Base-by-base conservation (phyloP, 352 stramenopile genomes). In the Phytophthora fragariaefolia region DNA sequence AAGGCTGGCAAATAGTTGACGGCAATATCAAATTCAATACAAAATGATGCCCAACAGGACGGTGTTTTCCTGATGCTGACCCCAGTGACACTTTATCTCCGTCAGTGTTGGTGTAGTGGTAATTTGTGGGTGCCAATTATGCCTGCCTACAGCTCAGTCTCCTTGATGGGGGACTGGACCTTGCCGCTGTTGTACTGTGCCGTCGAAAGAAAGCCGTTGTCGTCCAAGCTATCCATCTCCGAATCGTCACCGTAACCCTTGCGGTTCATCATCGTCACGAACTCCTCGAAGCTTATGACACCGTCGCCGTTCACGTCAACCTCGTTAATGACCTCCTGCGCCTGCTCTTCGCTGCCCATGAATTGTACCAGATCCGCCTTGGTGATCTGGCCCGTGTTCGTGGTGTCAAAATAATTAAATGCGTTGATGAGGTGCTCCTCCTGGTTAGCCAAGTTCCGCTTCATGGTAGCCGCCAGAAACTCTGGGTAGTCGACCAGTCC, bases 251-350 rank as follows among this genome's bases (percentile, higher is more conserved):
- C 84, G 56, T 89, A 91, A 56, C 84, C 84, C 78, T 92, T 90
- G 59, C 87, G 85, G 71, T 93, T 76, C 90, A 97, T 97, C 87
- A 97, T 96, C 24, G 69, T 70, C 48, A 95, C 78, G 66, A 98
- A 98, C 69, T 98, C 94, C 23, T 97, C 82, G 63, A 97, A 98
- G 70, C 80, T 96, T 69, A 98, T 97, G 46, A 91, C 71, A 10
- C 92, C 92, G 69, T 98, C 94, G 42, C 91, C 83, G 65, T 98
- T 93, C 32, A 72, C 76, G 69, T 98, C 92, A 30, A 98, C 81
- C n/a, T 97, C 91, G 36, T 93, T 61, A 53, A 98, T 97, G 36
- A 98, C 82, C 50, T 98, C 92, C 49, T 93, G 82, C 38, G 92
- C 94, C 55, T 98, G 92, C 57, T 95, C 86, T 59, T 97, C 88